Conservation (phyloP, 139 green algal genomes). For the Asterochloris sp. region DNA sequence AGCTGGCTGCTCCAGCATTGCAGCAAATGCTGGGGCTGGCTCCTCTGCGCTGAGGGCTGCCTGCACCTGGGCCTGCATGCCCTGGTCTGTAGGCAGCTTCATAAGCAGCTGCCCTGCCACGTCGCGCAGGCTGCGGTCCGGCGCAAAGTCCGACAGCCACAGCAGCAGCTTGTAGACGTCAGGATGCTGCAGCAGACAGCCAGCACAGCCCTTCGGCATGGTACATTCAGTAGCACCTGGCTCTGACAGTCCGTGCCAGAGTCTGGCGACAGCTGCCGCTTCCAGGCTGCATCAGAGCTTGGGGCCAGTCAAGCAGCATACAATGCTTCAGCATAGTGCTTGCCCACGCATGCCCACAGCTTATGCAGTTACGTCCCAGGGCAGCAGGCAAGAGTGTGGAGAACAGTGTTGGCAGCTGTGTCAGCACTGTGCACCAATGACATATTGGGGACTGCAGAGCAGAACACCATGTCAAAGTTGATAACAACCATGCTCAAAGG, state of each 20-base stretch:
- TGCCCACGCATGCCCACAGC: too few relatives aligned
- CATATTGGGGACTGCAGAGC: too few relatives aligned
- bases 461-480: too few relatives aligned
- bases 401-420: too few relatives aligned
- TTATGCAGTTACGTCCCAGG: too few relatives aligned
- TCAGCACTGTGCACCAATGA: too few relatives aligned
- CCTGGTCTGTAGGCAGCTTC: constrained; percentile 54
- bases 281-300: too few relatives aligned
- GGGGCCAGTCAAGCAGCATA: too few relatives aligned
- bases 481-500: too few relatives aligned
- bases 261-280: neutral
- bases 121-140: neutral
- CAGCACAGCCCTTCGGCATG: neutral
- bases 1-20: constrained; percentile 5
- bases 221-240: neutral
- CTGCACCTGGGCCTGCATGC: constrained; percentile 24
- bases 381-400: too few relatives aligned
- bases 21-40: neutral
- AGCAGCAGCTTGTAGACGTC: constrained; percentile 52
- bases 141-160: constrained; percentile 43
- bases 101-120: constrained; percentile 43
- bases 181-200: constrained; percentile 17
- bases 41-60: constrained; percentile 7
- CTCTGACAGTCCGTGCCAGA: neutral
- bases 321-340: too few relatives aligned